Base-by-base conservation (phyloP, 2,329 filamentous ascomycete genomes). In the Pestalotiopsis sp. region DNA sequence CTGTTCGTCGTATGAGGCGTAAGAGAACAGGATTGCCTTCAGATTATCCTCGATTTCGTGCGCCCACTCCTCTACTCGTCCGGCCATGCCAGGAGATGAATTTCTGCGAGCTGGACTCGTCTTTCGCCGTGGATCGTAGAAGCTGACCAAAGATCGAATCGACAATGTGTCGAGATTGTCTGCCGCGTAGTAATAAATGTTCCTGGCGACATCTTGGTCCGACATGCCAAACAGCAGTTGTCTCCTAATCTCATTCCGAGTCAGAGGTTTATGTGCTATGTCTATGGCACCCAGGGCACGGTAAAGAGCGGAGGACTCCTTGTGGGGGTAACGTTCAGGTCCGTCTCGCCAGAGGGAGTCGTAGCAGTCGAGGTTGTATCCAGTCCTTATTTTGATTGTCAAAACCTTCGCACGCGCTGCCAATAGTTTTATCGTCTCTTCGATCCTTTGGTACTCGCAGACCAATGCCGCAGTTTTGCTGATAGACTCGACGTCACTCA, bases 181-280 rank as follows among this genome's bases (percentile, higher is more conserved):
- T 7, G 72, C 72, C 31, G 71, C 58, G 57, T 71, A 49, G 31
- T 36, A 36, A 36, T 36, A 36, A 2, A 78, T 59, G 13, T 67
- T 70, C 41, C 61, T 69, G 1, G 71, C 69, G 1, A 78, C 38
- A 5, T 61, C 49, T 36, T 57, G 64, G 67, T 77, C 69, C 3
- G 76, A 76, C 27, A 78, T 49, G 17, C 36, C 49, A 20, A 25
- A 66, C 41, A 77, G 65, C 27, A 78, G 66, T 61, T 74, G 73
- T 39, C 52, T 38, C 20, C 69, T 72, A 7, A 76, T 61, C 66
- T 73, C 65, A 6, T 69, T 68, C 61, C 65, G 57, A 17, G 72
- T 72, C 65, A 73, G 69, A 6, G 65, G 41, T 9, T 68, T 66
- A 14, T 52, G 3, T 9, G 20, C 41, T 7, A 75, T 49, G 12